Conservation (phyloP, 2,329 filamentous ascomycete species). For the Cladophialophora psammophila region DNA sequence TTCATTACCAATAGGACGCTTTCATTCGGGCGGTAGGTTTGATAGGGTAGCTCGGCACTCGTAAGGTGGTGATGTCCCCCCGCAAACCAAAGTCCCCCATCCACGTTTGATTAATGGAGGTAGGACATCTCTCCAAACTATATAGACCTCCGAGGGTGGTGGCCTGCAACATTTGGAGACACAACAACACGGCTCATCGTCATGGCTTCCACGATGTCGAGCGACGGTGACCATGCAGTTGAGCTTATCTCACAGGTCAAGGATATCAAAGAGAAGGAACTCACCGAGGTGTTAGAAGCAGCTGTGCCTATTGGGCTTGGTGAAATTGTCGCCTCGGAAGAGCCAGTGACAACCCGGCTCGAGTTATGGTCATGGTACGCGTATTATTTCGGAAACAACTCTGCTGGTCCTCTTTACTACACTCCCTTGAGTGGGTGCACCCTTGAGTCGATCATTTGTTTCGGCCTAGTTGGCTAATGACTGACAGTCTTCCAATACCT, state of each 20-base stretch:
- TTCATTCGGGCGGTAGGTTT: neutral
- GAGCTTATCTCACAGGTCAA: neutral
- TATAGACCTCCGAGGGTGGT: neutral
- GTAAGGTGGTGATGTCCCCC: neutral
- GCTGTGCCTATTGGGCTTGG: neutral
- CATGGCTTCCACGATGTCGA: neutral
- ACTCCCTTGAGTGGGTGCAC: constrained; percentile 4
- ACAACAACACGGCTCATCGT: neutral
- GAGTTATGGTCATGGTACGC: constrained; percentile 4
- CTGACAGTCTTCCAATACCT: neutral
- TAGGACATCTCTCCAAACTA: neutral
- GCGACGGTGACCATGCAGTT: neutral
- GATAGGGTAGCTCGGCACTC: neutral
- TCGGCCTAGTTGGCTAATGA: neutral
- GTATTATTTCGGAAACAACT: constrained; percentile 12
- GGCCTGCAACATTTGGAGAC: neutral
- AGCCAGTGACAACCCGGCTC: neutral
- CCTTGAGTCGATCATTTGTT: neutral
- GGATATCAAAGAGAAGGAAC: neutral
- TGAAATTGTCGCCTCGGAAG: neutral
- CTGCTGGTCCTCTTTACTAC: constrained; percentile 7
- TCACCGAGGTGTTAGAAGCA: neutral
- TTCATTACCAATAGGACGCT: neutral
- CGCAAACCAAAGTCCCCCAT: neutral
- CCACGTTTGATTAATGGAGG: neutral